Conservation (phyloP, 345 rosid species). For the Arabis alpina region DNA sequence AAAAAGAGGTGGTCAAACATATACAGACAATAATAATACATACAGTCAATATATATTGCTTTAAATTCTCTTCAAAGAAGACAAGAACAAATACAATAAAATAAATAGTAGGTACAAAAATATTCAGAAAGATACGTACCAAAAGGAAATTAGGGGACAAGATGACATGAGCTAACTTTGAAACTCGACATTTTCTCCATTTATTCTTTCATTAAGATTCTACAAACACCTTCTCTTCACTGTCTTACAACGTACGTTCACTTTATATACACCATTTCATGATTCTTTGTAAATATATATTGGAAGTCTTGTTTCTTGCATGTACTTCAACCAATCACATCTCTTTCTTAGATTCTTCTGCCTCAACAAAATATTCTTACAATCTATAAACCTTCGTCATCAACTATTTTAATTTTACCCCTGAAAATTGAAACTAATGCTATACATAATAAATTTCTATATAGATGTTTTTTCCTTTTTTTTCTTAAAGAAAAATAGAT, state of each 20-base stretch:
- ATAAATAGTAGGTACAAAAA: not conserved
- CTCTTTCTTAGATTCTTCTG: slow-evolving; percentile 34
- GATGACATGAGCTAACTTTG: slow-evolving; percentile 38
- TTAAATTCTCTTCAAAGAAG: not conserved
- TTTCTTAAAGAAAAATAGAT: not conserved
- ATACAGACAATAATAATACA: not conserved
- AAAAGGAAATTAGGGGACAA: slow-evolving; percentile 32
- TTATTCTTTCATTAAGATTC: slow-evolving; percentile 38
- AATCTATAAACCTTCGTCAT: slow-evolving; percentile 17
- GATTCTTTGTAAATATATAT: not conserved
- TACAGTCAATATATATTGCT: not conserved
- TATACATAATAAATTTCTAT: not conserved
- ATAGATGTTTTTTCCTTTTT: not conserved
- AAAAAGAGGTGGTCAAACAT: slow-evolving; percentile 19
- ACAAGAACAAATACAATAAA: not conserved
- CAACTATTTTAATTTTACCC: not conserved
- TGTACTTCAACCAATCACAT: slow-evolving; percentile 36
- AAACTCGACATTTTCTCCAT: slow-evolving; percentile 29
- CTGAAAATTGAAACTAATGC: not conserved
- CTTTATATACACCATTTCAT: slow-evolving; percentile 29
- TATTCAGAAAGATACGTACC: slow-evolving; percentile 16
- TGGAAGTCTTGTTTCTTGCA: slow-evolving; percentile 16
- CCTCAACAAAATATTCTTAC: slow-evolving; percentile 35
- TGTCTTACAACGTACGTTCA: slow-evolving; percentile 39
- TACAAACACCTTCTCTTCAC: slow-evolving; percentile 41